Base-by-base conservation (phyloP, 1,139 yeast genomes). In the Pichia sp. region DNA sequence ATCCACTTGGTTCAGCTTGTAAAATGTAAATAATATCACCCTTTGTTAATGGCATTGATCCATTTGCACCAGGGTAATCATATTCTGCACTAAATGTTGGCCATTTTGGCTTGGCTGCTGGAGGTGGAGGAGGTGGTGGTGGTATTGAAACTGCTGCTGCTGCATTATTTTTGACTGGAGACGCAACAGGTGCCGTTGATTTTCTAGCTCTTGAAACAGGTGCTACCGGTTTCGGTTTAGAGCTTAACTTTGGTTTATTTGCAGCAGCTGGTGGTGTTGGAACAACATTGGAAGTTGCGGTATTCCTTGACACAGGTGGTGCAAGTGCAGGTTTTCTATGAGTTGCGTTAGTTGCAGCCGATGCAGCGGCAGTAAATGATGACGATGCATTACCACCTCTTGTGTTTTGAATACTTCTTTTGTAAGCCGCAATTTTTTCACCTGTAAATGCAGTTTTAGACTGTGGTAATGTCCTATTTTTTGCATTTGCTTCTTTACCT, bases 21-120 rank as follows among this genome's bases (percentile, higher is more conserved):
- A 84, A 74, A 46, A 91, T 81, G 56, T 83, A 81, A 43, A 91
- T 83, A 46, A 88, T 71, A 47, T 87, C 87, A 57, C 87, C 96
- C 62, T 84, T 85, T 19, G 75, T 70, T 48, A 93, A 75, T 10
- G 96, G 89, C 56, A 91, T 75, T 4, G 95, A 84, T 0, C 89
- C 82, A 9, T 93, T 95, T 2, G 90, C 79, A 16, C 97, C 97
- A 36, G 83, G 85, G 68, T 87, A 95, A 61, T 90, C 97, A 65
- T 87, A 95, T 54, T 90, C 80, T 0, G 96, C 99, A 62, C 82
- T 84, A 67, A 76, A 95, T 2, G 87, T 83, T 31, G 97, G 96
- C 64, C 74, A 79, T 53, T 82, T 75, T 1, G 96, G 90, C 3
- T 76, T 71, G 7, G 74, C 72, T 0, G 81, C 75, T 0, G 84